Evolutionary conservation across 768 basidiomycete genomes (phyloP), one percentile per base, ranked within the genome.

Genomic region (Psilocybe sp.): DNA sequence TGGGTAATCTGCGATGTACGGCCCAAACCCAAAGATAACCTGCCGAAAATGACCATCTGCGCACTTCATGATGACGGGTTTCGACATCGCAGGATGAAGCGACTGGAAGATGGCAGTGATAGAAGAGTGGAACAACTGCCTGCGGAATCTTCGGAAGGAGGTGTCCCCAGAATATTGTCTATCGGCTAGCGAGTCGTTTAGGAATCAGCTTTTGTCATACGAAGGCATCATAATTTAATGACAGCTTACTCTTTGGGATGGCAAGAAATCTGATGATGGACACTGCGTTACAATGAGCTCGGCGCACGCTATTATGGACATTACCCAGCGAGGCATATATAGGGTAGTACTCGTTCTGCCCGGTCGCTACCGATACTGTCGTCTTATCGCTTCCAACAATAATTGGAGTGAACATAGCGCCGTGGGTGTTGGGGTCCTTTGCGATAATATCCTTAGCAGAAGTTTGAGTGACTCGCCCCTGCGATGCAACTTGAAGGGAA

Each of bases 1-100:
- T 0, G 69, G 72, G 42, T 75, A 74, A 47, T 75, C 67, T 0
- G 69, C 69, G 52, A 75, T 73, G 35, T 69, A 70, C 1, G 68
- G 61, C 1, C 65, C 68, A 8, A 75, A 47, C 1, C 60, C 61
- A 56, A 64, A 74, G 8, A 71, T 60, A 5, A 49, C 59, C 5
- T 53, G 41, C 1, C 50, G 54, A 43, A 50, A 70, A 44, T 69
- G 59, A 0, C 68, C 60, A 57, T 74, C 70, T 1, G 47, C 53
- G 44, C 59, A 73, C 0, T 39, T 36, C 0, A 54, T 39, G 5
- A 73, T 47, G 19, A 55, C 42, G 0, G 67, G 61, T 3, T 20
- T 57, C 0, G 38, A 48, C 72, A 73, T 73, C 0, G 32, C 52
- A 0, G 55, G 56, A 20, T 53, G 51, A 0, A 72, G 49, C 0